Evolutionary conservation across 2,329 filamentous ascomycete genomes (phyloP), one percentile per base, ranked within the genome.

Genomic region (Helotiales sp.): DNA sequence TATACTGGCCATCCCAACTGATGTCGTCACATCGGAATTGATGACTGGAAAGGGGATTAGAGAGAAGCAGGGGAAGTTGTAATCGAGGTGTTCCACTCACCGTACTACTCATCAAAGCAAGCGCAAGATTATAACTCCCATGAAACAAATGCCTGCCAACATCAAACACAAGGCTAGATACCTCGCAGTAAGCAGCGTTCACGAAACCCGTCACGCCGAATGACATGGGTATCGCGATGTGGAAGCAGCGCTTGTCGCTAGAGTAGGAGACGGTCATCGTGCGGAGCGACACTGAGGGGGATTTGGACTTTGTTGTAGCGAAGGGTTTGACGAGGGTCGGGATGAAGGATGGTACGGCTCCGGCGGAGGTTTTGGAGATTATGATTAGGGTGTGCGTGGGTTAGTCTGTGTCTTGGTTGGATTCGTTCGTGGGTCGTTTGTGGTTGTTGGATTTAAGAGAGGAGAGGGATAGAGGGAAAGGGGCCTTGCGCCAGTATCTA

Each of bases 311-410:
- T 55, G 65, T 24, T 67, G 60, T 71, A 73, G 17, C 52, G 45
- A 74, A 65, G 1, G 68, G 70, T 32, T 64, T 55, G 6, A 73
- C 68, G 11, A 72, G 54, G 13, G 71, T 74, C 6, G 75, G 75
- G 34, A 77, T 73, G 61, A 78, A 79, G 66, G 80, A 72, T 45
- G 65, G 74, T 22, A 73, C 69, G 2, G 71, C 65, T 1, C 67
- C 64, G 1, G 70, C 68, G 6, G 68, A 69, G 3, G 69, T 22
- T 37, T 66, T 67, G n/a, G 49, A 57, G 13, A 64, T 60, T 34
- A 67, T 64, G 22, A 68, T 52, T 5, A 65, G 43, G 54, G 58
- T 59, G 22, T 1, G 26, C 5, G 22, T 22, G 6, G 20, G 34
- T 8, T 28, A 58, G 15, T 40, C 47, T 7, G 54, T 49, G 17